phyloP scores from a whole-genome alignment of 1,284 basidiomycete genomes.

The Leccinum proximum region DNA sequence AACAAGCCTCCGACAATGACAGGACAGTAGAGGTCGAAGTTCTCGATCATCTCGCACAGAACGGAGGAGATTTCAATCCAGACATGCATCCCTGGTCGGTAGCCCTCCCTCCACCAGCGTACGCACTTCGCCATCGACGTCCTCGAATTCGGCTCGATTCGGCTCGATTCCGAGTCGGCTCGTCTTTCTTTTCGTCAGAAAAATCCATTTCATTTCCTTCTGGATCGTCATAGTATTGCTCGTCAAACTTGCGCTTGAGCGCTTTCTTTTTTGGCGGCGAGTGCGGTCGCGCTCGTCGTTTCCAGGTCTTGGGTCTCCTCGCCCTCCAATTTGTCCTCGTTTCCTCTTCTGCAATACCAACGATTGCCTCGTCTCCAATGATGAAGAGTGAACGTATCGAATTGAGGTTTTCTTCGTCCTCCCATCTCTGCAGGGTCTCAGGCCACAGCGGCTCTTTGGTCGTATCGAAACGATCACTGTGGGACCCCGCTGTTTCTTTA shows the following conservation, averaged over 20 bases:
- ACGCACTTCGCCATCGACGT: constrained; percentile 76
- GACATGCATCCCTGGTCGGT: constrained; percentile 91
- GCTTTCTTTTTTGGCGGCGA: constrained; percentile 87
- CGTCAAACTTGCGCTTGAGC: constrained; percentile 94
- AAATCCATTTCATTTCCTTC: constrained; percentile 79
- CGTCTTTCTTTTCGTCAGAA: constrained; percentile 91
- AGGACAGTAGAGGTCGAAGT: constrained; percentile 92
- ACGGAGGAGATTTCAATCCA: constrained; percentile 86
- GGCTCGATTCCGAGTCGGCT: constrained; percentile 65
- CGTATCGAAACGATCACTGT: constrained; percentile 65
- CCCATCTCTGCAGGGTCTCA: constrained; percentile 72
- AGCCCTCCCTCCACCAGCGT: constrained; percentile 80
- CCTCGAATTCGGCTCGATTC: constrained; percentile 82
- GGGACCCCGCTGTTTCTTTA: constrained; percentile 37
- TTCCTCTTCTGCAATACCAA: constrained; percentile 36
- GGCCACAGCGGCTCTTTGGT: constrained; percentile 56
- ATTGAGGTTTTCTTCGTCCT: constrained; percentile 81
- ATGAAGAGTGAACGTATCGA: constrained; percentile 91
- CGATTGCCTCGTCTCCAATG: constrained; percentile 57
- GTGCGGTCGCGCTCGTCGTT: constrained; percentile 47
- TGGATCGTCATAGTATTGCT: constrained; percentile 88
- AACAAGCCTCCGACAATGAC: constrained; percentile 94
- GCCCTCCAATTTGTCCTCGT: constrained; percentile 37
- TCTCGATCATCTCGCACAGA: constrained; percentile 90
- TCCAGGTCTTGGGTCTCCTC: constrained; percentile 39